Conservation (phyloP, 2,329 filamentous ascomycete species). For the Alternaria rosae region DNA sequence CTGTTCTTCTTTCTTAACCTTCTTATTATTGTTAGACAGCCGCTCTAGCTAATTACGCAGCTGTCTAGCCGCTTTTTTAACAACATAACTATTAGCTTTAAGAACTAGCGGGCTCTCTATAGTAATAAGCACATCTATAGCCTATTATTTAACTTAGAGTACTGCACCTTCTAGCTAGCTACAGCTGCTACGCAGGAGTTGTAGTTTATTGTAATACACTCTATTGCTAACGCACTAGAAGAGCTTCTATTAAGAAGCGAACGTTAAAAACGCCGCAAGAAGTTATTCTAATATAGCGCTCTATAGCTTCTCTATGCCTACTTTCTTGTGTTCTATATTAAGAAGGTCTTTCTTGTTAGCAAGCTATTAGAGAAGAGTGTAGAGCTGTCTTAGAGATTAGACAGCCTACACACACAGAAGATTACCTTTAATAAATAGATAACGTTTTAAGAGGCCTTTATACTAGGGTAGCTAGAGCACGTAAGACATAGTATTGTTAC, state of each 20-base stretch:
- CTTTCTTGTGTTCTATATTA: slow-evolving; percentile 7
- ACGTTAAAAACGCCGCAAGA: slow-evolving; percentile 1
- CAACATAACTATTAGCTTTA: slow-evolving; percentile 7
- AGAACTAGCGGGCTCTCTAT: background rate
- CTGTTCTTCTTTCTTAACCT: slow-evolving; percentile 6
- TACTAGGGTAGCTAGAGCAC: background rate
- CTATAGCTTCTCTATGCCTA: slow-evolving; percentile 2
- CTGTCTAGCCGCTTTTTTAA: slow-evolving; percentile 4
- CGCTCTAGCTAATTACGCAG: background rate
- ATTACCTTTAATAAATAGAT: slow-evolving; percentile 7
- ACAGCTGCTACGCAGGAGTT: background rate
- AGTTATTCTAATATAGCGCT: slow-evolving; percentile 1
- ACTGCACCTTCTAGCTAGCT: slow-evolving; percentile 1
- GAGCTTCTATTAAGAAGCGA: slow-evolving; percentile 1
- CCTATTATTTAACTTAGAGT: background rate
- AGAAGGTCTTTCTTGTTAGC: slow-evolving; percentile 3
- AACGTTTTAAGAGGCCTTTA: slow-evolving; percentile 2
- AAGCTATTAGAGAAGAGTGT: slow-evolving; percentile 4
- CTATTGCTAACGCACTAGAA: background rate
- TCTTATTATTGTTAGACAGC: slow-evolving; percentile 6
- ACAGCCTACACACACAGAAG: background rate
- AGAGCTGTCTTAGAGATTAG: slow-evolving; percentile 3
- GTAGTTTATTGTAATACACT: slow-evolving; percentile 4
- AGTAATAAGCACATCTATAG: background rate
- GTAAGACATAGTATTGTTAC: background rate